Percentiles rank a stretch among this genome's conserved stretches.
phyloP scores from a whole-genome alignment of 768 basidiomycete genomes.

The Naganishia vishniacii region DNA sequence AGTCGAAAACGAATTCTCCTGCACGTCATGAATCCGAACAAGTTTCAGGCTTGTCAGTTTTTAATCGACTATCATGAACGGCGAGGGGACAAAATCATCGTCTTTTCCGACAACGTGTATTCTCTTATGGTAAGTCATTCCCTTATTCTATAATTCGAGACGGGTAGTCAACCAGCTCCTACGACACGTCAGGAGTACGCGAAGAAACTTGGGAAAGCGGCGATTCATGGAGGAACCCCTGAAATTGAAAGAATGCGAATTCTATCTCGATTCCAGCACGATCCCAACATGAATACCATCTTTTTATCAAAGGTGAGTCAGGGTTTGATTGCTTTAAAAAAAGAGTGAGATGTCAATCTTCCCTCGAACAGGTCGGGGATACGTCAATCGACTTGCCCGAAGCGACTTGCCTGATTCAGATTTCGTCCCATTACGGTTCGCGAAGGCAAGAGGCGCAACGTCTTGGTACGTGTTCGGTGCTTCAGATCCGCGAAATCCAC shows the following conservation, averaged over 20 bases:
- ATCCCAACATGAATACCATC: slow-evolving; percentile 92
- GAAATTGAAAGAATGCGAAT: slow-evolving; percentile 95
- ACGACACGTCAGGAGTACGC: slow-evolving; percentile 61
- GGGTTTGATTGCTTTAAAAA: not conserved
- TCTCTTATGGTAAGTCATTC: slow-evolving; percentile 70
- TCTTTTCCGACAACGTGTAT: slow-evolving; percentile 97
- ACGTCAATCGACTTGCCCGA: slow-evolving; percentile 98
- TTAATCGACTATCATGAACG: slow-evolving; percentile 97
- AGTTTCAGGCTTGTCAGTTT: slow-evolving; percentile 98
- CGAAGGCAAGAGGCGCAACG: slow-evolving; percentile 96
- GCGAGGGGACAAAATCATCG: slow-evolving; percentile 97
- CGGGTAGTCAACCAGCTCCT: not conserved
- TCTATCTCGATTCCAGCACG: slow-evolving; percentile 89
- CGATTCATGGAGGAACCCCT: slow-evolving; percentile 91
- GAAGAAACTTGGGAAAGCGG: slow-evolving; percentile 83
- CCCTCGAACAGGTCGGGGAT: slow-evolving; percentile 70
- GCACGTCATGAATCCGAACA: slow-evolving; percentile 99
- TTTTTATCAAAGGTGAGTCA: slow-evolving; percentile 83
- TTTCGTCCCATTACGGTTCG: slow-evolving; percentile 97
- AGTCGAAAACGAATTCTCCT: slow-evolving; percentile 90
- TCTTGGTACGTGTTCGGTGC: slow-evolving; percentile 59
- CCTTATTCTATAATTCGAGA: not conserved
- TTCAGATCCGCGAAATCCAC: not conserved
- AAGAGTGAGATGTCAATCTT: not conserved
- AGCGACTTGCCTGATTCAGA: slow-evolving; percentile 98